A percentile compares a stretch with the other conserved stretches of the same genome.
Conservation (phyloP, 306 rosid genomes). For the Vachellia pachyceras region DNA sequence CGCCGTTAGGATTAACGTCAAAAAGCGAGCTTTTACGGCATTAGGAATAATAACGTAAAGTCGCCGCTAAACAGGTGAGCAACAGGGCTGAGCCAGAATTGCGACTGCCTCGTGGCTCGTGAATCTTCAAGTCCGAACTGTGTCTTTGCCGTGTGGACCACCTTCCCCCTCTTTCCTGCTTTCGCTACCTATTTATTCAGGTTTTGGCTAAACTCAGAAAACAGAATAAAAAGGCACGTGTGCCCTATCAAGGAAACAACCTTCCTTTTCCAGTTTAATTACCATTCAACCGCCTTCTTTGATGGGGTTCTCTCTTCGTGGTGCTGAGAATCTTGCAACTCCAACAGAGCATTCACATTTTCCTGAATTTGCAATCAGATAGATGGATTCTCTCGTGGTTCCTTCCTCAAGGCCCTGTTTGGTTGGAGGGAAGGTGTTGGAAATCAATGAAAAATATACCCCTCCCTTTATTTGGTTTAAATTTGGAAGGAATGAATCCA, state of each 20-base stretch:
- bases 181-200: neutral
- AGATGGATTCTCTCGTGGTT: no score
- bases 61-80: slow-evolving; percentile 33
- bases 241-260: slow-evolving; percentile 1
- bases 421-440: no score
- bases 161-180: neutral
- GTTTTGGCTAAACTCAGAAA: neutral
- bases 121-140: neutral
- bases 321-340: no score
- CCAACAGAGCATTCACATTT: no score
- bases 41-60: slow-evolving; percentile 27
- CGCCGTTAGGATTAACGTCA: slow-evolving; percentile 38
- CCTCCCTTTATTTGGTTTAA: no score
- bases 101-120: slow-evolving; percentile 2
- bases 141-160: slow-evolving; percentile 18
- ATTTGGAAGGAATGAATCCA: no score
- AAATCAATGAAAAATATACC: no score
- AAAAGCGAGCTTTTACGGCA: slow-evolving; percentile 7
- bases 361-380: no score
- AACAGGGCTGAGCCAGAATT: neutral
- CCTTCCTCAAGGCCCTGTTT: no score
- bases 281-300: no score
- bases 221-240: neutral
- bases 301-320: no score
- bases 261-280: neutral